Evolutionary conservation across 257 asterid genomes (phyloP).

Genomic region (Forsythia viridissima): DNA sequence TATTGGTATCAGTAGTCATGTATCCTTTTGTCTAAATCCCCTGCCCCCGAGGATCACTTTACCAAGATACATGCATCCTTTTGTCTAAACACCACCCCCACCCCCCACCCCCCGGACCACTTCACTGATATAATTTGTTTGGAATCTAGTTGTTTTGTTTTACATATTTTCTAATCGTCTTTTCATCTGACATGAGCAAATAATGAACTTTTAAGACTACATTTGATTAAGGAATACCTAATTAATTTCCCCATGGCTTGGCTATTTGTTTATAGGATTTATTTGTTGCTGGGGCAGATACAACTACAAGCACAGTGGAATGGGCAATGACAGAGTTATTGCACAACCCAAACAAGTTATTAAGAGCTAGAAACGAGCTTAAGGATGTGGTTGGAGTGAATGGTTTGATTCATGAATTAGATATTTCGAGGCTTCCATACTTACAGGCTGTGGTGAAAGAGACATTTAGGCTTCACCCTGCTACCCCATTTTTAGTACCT

Average conservation of each 20-base stretch:
- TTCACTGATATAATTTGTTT: too few species aligned
- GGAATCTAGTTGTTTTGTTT: too few species aligned
- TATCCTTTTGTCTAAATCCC: too few species aligned
- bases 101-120: too few species aligned
- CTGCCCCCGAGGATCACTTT: too few species aligned
- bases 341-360: constrained; percentile 21
- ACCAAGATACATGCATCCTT: too few species aligned
- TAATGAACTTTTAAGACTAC: too few species aligned
- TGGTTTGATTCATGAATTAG: constrained; percentile 26
- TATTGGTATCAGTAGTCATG: too few species aligned
- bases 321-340: constrained; percentile 41
- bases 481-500: constrained; percentile 6
- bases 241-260: neutral
- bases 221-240: neutral
- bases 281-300: constrained; percentile 23
- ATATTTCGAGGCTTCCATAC: constrained; percentile 29
- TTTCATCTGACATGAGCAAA: too few species aligned
- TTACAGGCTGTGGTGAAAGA: constrained; percentile 31
- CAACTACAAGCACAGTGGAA: constrained; percentile 26
- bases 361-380: constrained; percentile 15
- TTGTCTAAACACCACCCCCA: too few species aligned
- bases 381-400: constrained; percentile 9
- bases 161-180: too few species aligned
- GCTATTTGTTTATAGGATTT: constrained; percentile 19
- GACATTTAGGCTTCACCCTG: constrained; percentile 29